Evolutionary conservation across 2,329 filamentous ascomycete species (phyloP).

Genomic region (Apiospora sp.): DNA sequence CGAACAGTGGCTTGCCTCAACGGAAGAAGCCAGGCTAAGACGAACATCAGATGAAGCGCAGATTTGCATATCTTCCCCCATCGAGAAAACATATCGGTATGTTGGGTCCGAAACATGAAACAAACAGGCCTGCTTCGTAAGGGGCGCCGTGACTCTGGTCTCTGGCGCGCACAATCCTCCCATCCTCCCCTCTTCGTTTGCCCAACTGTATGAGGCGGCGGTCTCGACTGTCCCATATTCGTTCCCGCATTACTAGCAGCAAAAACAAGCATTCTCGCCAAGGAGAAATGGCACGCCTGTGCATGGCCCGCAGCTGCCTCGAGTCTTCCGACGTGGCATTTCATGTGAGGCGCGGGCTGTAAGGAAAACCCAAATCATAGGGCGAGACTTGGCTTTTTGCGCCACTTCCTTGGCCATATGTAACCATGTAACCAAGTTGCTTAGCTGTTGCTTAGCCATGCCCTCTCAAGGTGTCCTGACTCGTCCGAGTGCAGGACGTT

Average conservation of each 20-base stretch:
- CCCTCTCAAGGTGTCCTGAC: background rate
- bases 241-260: background rate
- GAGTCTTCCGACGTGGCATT: background rate
- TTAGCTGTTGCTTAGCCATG: conserved; percentile 7
- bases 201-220: background rate
- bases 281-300: background rate
- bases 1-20: background rate
- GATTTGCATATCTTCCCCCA: background rate
- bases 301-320: background rate
- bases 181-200: background rate
- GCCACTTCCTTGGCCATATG: conserved; percentile 5
- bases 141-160: background rate
- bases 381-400: conserved; percentile 19
- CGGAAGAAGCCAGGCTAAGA: background rate
- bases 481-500: background rate
- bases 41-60: background rate
- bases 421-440: background rate
- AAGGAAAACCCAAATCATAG: background rate
- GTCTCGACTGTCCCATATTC: conserved; percentile 8
- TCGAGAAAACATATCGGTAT: conserved; percentile 18
- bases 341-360: background rate
- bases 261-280: background rate
- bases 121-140: background rate
- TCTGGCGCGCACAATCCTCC: background rate
- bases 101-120: background rate